Evolutionary conservation across 1,284 basidiomycete species (phyloP).

Genomic region (Paramarasmius palmivorus): DNA sequence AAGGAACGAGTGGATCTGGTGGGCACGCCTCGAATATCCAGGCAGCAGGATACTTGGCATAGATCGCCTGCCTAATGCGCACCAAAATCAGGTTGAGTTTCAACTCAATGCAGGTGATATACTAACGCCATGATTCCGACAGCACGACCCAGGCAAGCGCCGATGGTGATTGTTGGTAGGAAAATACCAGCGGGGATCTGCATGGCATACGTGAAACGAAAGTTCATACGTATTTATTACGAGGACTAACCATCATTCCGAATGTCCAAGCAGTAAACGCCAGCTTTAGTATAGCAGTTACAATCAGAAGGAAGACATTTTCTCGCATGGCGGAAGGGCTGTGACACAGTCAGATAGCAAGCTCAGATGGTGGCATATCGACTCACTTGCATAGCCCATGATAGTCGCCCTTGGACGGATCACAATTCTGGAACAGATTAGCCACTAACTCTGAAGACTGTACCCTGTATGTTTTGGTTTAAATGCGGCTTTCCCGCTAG

Average conservation of each 20-base stretch:
- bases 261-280: constrained; percentile 73
- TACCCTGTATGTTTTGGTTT: constrained; percentile 39
- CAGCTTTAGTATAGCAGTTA: constrained; percentile 64
- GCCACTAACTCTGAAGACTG: constrained; percentile 72
- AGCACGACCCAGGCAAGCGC: constrained; percentile 68
- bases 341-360: constrained; percentile 5
- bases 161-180: constrained; percentile 72
- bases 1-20: constrained; percentile 64
- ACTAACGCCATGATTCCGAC: constrained; percentile 68
- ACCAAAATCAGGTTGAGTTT: neutral
- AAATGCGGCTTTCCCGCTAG: constrained; percentile 1
- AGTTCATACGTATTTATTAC: neutral
- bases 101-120: neutral
- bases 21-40: constrained; percentile 73
- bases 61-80: constrained; percentile 56
- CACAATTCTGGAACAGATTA: constrained; percentile 75
- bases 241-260: constrained; percentile 63
- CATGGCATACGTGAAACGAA: neutral
- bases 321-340: constrained; percentile 65
- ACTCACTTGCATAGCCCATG: constrained; percentile 76
- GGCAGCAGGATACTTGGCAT: constrained; percentile 59
- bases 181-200: constrained; percentile 77
- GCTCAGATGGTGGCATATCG: neutral
- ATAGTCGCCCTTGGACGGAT: constrained; percentile 61
- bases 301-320: constrained; percentile 63